phyloP scores from a whole-genome alignment of 768 basidiomycete genomes.

The Russula ochroleuca region DNA sequence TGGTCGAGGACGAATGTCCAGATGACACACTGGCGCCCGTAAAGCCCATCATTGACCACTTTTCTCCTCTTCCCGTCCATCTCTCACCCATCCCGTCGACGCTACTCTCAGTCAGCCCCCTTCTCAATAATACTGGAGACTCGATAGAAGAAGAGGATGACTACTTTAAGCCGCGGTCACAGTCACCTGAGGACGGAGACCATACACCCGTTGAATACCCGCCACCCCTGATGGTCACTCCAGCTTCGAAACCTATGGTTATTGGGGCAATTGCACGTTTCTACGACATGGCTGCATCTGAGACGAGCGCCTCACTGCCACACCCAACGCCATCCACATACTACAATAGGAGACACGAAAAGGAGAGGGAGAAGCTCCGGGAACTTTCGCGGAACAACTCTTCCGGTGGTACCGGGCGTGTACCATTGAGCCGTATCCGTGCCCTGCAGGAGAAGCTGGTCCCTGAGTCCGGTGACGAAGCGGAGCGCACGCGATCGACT shows the following conservation, averaged over 20 bases:
- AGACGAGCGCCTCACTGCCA: conserved; percentile 24
- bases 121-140: conserved; percentile 10
- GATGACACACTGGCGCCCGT: conserved; percentile 7
- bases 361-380: conserved; percentile 26
- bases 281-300: conserved; percentile 22
- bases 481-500: conserved; percentile 20
- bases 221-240: conserved; percentile 3
- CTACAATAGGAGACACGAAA: conserved; percentile 26
- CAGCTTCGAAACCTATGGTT: conserved; percentile 20
- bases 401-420: conserved; percentile 22
- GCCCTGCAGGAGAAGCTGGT: conserved; percentile 20
- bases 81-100: conserved; percentile 24
- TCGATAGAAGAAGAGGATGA: conserved; percentile 17
- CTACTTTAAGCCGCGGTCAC: conserved; percentile 14
- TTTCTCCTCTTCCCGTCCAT: conserved; percentile 27
- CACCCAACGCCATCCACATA: conserved; percentile 26
- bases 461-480: conserved; percentile 28
- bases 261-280: conserved; percentile 24
- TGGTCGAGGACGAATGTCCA: conserved; percentile 23
- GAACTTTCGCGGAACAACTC: conserved; percentile 28
- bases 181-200: conserved; percentile 17
- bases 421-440: conserved; percentile 20
- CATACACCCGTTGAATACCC: conserved; percentile 22
- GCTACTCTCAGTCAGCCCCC: conserved; percentile 23
- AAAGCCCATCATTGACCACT: conserved; percentile 20